Base-by-base conservation (phyloP, 306 rosid genomes). In the Cicer bijugum region DNA sequence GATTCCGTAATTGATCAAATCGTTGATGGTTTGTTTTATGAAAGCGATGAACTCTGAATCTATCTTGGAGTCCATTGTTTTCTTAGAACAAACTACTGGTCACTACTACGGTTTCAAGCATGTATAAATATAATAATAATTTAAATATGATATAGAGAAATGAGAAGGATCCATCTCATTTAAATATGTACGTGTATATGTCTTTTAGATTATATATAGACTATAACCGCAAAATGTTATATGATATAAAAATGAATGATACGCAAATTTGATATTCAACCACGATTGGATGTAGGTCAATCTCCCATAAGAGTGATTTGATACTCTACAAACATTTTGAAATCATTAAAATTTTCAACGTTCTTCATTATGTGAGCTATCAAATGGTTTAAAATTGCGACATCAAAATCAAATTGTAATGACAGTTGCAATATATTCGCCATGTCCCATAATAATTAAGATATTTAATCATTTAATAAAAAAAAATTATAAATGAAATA, bases 21-120 rank as follows among this genome's bases (percentile, higher is more conserved):
- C 37, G 88, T 94, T 0, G 97, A 94, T 45, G 96, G 99, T 23
- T 78, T 94, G 58, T 94, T 94, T 87, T 91, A 87, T 44, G 98
- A 88, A 39, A 59, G 35, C 20, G 93, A 91, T 66, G 92, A 89
- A 12, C 69, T 82, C 2, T 93, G 69, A 28, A 28, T 28, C 35
- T 28, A 0, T 28, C 5, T 28, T 0, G 33, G 33, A 23, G 33
- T 23, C 33, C 33, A 23, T 23, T 23, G 33, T 23, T 23, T 23
- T 3, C 4, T 0, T 28, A 28, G 35, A 28, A 28, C 35, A 28
- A 4, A 28, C 44, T 47, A 2, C 46, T 20, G 12, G 33, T 23
- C 33, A 23, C 33, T 23, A 28, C 44, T 56, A 4, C 46, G 38
- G 16, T 67, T 75, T 75, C 50, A 55, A 17, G 8, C 33, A 19